These are phyloP conservation scores for Neopestalotiopsis clavispora DNA, from an alignment of 2,329 filamentous ascomycete genomes.

Conservation along the genomic window DNA sequence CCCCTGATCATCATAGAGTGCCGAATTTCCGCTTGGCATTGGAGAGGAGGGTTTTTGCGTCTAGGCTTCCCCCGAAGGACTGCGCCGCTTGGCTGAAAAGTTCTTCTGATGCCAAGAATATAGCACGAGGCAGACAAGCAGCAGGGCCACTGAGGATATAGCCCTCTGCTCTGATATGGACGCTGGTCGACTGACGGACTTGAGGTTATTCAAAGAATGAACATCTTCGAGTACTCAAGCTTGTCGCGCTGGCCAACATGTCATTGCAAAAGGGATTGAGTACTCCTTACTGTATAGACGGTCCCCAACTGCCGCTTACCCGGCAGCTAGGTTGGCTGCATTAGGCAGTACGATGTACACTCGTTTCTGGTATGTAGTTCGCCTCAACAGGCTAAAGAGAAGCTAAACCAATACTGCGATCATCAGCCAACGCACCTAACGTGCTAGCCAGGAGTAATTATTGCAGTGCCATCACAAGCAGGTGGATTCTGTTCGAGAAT, in stretches of 20 bases:
- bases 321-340: background rate
- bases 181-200: too few relatives aligned
- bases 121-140: too few relatives aligned
- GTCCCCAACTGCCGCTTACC: background rate
- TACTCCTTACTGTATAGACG: background rate
- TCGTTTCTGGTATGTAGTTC: background rate
- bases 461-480: background rate
- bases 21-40: constrained; percentile 2
- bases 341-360: background rate
- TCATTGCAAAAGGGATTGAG: too few relatives aligned
- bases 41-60: background rate
- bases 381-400: background rate
- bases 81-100: background rate
- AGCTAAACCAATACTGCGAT: background rate
- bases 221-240: too few relatives aligned
- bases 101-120: background rate
- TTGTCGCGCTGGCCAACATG: too few relatives aligned
- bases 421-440: background rate
- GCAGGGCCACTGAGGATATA: too few relatives aligned
- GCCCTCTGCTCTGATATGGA: too few relatives aligned
- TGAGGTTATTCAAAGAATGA: too few relatives aligned
- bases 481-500: background rate
- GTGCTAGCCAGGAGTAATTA: background rate
- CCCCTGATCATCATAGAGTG: constrained; percentile 1
- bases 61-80: background rate